phyloP scores from a whole-genome alignment of 1,139 yeast species.

The Candida mesenterica region DNA sequence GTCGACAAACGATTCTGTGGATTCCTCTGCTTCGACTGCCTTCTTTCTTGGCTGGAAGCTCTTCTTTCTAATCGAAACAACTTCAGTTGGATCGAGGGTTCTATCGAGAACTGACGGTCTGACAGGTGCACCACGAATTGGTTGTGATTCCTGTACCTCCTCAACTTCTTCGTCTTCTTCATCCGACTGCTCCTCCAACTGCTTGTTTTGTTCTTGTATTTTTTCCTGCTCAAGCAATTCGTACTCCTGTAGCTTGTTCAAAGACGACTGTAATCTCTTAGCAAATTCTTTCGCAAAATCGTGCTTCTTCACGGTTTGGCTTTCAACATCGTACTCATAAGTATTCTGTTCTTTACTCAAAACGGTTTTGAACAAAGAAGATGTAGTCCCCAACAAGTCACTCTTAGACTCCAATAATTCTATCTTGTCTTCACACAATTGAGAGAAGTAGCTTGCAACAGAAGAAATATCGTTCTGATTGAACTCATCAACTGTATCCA shows the following conservation, averaged over 20 bases:
- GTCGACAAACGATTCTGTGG: conserved; percentile 33
- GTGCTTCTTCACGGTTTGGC: conserved; percentile 18
- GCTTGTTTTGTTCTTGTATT: conserved; percentile 3
- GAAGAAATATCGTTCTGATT: conserved; percentile 11
- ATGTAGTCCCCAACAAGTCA: conserved; percentile 15
- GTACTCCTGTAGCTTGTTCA: conserved; percentile 17
- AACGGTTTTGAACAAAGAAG: conserved; percentile 15
- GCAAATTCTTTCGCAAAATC: conserved; percentile 16
- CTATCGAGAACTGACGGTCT: conserved; percentile 7
- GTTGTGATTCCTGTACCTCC: too few species aligned
- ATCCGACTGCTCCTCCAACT: conserved; percentile 12
- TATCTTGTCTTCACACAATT: conserved; percentile 7
- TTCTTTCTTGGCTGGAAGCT: conserved; percentile 13
- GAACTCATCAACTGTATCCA: conserved; percentile 16
- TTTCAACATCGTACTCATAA: conserved; percentile 20
- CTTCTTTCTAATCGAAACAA: conserved; percentile 51
- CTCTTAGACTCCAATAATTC: conserved; percentile 5
- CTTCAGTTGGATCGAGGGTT: conserved; percentile 43
- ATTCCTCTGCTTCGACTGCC: conserved; percentile 6
- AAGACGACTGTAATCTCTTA: conserved; percentile 20
- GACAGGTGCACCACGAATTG: too few species aligned
- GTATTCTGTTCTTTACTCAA: conserved; percentile 12
- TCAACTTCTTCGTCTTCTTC: conserved; percentile 9
- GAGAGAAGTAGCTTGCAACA: conserved; percentile 2
- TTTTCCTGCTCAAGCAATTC: conserved; percentile 11